phyloP scores from a whole-genome alignment of 768 basidiomycete genomes.

The Mycena metata region DNA sequence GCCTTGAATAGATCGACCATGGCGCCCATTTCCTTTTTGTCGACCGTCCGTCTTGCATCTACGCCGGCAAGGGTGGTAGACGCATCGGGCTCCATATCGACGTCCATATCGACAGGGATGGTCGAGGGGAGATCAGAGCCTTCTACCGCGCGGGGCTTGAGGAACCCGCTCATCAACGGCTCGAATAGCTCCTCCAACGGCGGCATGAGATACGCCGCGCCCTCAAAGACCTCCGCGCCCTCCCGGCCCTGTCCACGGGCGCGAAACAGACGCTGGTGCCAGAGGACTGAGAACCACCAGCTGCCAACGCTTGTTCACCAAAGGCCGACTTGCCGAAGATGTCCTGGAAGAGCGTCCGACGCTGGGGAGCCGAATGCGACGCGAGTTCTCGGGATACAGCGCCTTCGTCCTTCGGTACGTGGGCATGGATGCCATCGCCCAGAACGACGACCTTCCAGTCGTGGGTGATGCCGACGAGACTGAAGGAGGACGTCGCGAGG shows the following conservation, averaged over 20 bases:
- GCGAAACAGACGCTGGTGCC: slow-evolving; percentile 26
- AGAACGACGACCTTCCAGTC: slow-evolving; percentile 76
- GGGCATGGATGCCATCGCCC: slow-evolving; percentile 66
- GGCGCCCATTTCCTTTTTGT: slow-evolving; percentile 67
- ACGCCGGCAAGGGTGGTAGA: slow-evolving; percentile 33
- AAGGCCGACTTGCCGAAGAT: slow-evolving; percentile 90
- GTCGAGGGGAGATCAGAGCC: slow-evolving; percentile 33
- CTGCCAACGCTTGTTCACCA: slow-evolving; percentile 39
- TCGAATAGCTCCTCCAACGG: slow-evolving; percentile 81
- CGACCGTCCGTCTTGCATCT: slow-evolving; percentile 52
- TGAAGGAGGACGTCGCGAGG: slow-evolving; percentile 56
- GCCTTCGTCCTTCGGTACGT: slow-evolving; percentile 57
- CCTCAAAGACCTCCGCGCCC: slow-evolving; percentile 67
- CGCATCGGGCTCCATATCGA: slow-evolving; percentile 58
- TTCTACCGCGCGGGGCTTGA: slow-evolving; percentile 44
- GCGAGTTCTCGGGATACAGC: slow-evolving; percentile 55
- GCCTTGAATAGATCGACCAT: slow-evolving; percentile 76
- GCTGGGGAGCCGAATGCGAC: slow-evolving; percentile 45
- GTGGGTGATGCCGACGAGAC: slow-evolving; percentile 78
- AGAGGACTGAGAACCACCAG: slow-evolving; percentile 40
- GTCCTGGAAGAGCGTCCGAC: slow-evolving; percentile 85
- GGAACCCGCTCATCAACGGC: slow-evolving; percentile 56
- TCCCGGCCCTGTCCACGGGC: slow-evolving; percentile 52
- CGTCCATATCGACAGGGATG: slow-evolving; percentile 51
- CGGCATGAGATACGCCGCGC: slow-evolving; percentile 83